Evolutionary conservation across 108 stramenopile genomes (phyloP), one percentile per base, ranked within the genome.

Genomic region (Cyclostephanos tholiformis): DNA sequence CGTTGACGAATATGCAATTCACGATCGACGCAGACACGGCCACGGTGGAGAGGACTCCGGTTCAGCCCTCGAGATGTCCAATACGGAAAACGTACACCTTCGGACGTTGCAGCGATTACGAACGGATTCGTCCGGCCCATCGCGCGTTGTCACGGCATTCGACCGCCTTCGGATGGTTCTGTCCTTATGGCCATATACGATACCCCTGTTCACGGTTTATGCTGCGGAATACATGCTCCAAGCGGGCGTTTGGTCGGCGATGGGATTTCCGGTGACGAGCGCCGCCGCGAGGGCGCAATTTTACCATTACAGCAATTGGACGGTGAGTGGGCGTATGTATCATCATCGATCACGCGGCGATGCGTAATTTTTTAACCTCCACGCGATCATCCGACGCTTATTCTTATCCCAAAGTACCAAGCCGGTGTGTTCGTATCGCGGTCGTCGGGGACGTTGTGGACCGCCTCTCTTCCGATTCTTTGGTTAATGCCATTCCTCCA

Each of bases 191-290:
- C 84, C 85, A 11, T 91, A 91, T 55, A 91, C 77, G 53, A 75
- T 91, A 13, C 88, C 91, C 0, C 72, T 95, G 26, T 95, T 95
- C 67, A 57, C 77, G 20, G 94, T 95, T 6, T 95, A 95, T 53
- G 75, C 84, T 13, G 80, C 90, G 9, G 94, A 95, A 66, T 95
- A 92, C 66, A 77, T 66, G 76, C 29, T 77, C 25, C 67, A 76
- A 62, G 72, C 85, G 4, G 94, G 94, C 6, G 80, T 86, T 2
- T 95, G 94, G 94, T 84, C 86, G 13, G 75, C 90, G 26, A 88
- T 95, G 27, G 91, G 94, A 5, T 91, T 92, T 68, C 94, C 94
- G 5, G 85, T 89, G 5, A 63, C 67, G 14, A 63, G 75, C 53
- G 65, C 71, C 50, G 51, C 48, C 4, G 75, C 87, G 0, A 75